Percentiles rank a stretch among this genome's conserved stretches.
Evolutionary conservation across 75 land plant genomes (phyloP).

Genomic region (Pinus albicaulis): DNA sequence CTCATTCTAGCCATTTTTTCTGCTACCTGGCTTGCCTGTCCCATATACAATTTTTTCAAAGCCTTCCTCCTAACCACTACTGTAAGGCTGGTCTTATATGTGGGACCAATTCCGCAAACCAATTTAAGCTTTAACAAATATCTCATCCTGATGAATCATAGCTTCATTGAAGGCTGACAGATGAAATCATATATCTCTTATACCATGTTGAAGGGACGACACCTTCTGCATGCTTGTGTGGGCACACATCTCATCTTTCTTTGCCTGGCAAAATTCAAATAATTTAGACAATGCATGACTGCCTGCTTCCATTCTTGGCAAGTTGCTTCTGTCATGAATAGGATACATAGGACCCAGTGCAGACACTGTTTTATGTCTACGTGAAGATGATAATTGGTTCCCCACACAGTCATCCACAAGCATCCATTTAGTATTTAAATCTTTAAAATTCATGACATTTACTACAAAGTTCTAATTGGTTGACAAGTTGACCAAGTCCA

Average conservation of each 20-base stretch:
- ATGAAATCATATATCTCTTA: slow-evolving; percentile 65
- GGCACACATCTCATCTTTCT: slow-evolving; percentile 84
- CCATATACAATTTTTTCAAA: slow-evolving; percentile 89
- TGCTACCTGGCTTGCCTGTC: slow-evolving; percentile 95
- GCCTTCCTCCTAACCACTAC: slow-evolving; percentile 69
- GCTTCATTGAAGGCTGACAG: slow-evolving; percentile 84
- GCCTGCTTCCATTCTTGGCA: slow-evolving; percentile 75
- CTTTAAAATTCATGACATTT: slow-evolving; percentile 26
- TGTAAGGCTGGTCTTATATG: slow-evolving; percentile 88
- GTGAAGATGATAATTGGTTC: slow-evolving; percentile 55
- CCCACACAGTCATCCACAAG: slow-evolving; percentile 77
- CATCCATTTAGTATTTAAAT: slow-evolving; percentile 81
- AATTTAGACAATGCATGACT: slow-evolving; percentile 51
- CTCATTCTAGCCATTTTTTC: slow-evolving; percentile 88
- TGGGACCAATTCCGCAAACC: slow-evolving; percentile 71
- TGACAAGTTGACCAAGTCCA: too few relatives aligned
- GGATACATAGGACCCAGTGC: slow-evolving; percentile 97
- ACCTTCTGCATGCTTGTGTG: slow-evolving; percentile 50
- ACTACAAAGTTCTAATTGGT: too few relatives aligned
- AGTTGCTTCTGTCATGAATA: slow-evolving; percentile 78
- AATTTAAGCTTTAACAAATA: slow-evolving; percentile 67
- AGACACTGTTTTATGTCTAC: slow-evolving; percentile 94
- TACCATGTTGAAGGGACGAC: slow-evolving; percentile 52
- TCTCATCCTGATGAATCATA: slow-evolving; percentile 71
- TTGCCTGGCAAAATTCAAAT: slow-evolving; percentile 52